phyloP scores from a whole-genome alignment of 352 stramenopile species.

The Phytophthora idaei region DNA sequence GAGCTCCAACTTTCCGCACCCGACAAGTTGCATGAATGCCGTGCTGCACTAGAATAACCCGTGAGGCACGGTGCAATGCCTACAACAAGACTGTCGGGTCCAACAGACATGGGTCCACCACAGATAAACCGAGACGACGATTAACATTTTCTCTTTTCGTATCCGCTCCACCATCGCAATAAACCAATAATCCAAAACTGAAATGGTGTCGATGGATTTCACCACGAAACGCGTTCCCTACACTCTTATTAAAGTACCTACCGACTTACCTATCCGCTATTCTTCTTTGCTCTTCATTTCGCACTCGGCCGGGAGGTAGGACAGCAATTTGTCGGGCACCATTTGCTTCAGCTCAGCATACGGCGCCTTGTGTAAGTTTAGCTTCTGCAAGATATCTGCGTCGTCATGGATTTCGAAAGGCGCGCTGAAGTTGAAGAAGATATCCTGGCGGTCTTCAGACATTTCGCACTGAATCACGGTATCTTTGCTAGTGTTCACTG shows the following conservation, averaged over 20 bases:
- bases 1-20: not conserved
- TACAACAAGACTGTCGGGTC: no score
- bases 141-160: slow-evolving; percentile 3
- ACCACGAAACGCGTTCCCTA: slow-evolving; percentile 6
- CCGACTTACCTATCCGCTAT: slow-evolving; percentile 16
- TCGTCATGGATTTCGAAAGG: slow-evolving; percentile 98
- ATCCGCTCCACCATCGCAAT: slow-evolving; percentile 6
- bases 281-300: slow-evolving; percentile 73
- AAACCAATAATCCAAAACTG: slow-evolving; percentile 17
- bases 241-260: slow-evolving; percentile 30
- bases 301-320: slow-evolving; percentile 79
- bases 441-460: slow-evolving; percentile 93
- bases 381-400: slow-evolving; percentile 95
- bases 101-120: not conserved
- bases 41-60: not conserved
- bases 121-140: slow-evolving; percentile 6
- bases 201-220: slow-evolving; percentile 16
- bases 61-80: not conserved
- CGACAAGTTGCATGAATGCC: no score
- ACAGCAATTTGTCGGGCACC: slow-evolving; percentile 77
- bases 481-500: slow-evolving; percentile 94
- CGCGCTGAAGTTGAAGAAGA: slow-evolving; percentile 97
- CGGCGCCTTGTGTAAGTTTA: slow-evolving; percentile 89
- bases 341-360: slow-evolving; percentile 73
- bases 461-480: slow-evolving; percentile 98